Conservation (phyloP, 192 early-diverging fungal species). For the Ambispora gerdemannii region DNA sequence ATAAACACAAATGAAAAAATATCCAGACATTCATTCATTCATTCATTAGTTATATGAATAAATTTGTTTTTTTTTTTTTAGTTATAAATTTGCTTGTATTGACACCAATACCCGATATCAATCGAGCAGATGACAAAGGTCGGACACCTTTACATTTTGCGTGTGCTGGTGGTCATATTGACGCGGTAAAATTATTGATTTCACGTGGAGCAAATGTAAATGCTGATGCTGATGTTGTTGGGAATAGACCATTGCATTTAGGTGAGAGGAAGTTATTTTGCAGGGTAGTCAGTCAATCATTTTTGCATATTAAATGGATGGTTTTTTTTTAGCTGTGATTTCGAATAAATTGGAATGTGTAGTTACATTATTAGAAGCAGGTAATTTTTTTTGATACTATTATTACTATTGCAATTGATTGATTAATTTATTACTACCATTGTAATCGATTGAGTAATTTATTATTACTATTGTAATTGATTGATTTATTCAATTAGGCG, state of each 20-base stretch:
- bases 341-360: constrained; percentile 27
- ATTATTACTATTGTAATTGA: too few relatives aligned
- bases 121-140: constrained; percentile 20
- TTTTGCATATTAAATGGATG: neutral
- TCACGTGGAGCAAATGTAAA: constrained; percentile 24
- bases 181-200: constrained; percentile 13
- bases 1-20: neutral
- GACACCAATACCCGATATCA: constrained; percentile 11
- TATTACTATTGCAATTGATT: too few relatives aligned
- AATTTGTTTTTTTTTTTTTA: neutral
- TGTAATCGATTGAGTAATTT: too few relatives aligned
- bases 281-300: neutral
- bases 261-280: neutral
- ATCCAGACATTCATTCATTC: neutral
- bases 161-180: constrained; percentile 15
- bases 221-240: constrained; percentile 22
- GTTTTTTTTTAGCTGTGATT: constrained; percentile 19
- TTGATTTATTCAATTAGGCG: too few relatives aligned
- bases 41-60: neutral
- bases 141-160: constrained; percentile 30
- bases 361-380: constrained; percentile 22
- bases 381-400: neutral
- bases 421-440: too few relatives aligned
- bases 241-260: constrained; percentile 27
- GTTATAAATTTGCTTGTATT: constrained; percentile 17